Base-by-base conservation (phyloP, 345 rosid genomes). In the Heritiera fomes region DNA sequence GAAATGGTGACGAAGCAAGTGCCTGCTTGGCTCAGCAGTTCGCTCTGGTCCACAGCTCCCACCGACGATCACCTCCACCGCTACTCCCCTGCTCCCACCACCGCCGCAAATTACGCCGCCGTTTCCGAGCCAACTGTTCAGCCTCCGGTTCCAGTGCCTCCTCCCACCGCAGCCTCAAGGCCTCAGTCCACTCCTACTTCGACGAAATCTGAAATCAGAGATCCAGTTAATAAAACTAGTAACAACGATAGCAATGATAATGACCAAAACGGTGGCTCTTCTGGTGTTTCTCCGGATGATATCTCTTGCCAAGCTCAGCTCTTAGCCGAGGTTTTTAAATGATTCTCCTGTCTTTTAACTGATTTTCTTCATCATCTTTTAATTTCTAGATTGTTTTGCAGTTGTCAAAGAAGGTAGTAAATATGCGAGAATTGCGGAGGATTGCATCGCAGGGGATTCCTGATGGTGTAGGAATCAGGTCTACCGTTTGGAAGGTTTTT, bases 21-120 rank as follows among this genome's bases (percentile, higher is more conserved):
- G 23, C 99, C 99, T 50, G 99, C 93, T 86, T 95, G 99, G 99
- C 94, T 95, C 84, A 95, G 93, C 85, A 95, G 97, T 81, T 89
- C 98, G 30, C 84, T 95, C 66, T 95, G 98, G 98, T 90, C 91
- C 71, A 80, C 93, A 83, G 56, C 89, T 75, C 82, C 86, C 20
- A 46, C 61, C 74, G 88, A 90, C 78, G 90, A 88, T 82, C 87
- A 83, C 20, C 56, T 68, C 49, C 83, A 72, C 62, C 81, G 66
- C 58, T 75, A 83, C 73, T 75, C 82, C 78, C 49, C 82, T 58
- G 10, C 85, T 55, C 59, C 80, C 43, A 38, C 81, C 4, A 65
- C 80, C 34, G 65, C 75, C 60, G 62, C 86, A 71, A 62, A 87
- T 78, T 43, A 81, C 73, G 53, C 90, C 43, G n/a, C 81, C 3